phyloP scores from a whole-genome alignment of 2,329 filamentous ascomycete genomes.

The Beauveria varroae region DNA sequence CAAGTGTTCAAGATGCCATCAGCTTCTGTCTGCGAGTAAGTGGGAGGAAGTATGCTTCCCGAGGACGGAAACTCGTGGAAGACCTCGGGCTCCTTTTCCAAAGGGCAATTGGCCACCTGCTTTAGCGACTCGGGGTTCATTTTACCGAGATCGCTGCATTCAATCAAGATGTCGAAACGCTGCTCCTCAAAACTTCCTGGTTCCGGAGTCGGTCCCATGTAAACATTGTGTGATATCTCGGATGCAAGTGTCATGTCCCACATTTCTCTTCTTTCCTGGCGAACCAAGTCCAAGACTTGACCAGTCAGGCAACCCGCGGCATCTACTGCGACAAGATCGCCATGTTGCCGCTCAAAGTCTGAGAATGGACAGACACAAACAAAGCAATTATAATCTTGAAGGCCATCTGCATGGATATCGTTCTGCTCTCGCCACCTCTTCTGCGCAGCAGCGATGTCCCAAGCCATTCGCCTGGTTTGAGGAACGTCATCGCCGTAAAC shows the following conservation, averaged over 20 bases:
- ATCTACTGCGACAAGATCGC: constrained; percentile 68
- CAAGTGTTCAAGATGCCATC: constrained; percentile 81
- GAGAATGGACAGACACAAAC: constrained; percentile 57
- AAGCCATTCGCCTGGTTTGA: constrained; percentile 55
- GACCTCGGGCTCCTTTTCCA: constrained; percentile 29
- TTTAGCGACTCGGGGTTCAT: constrained; percentile 63
- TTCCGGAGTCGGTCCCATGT: constrained; percentile 81
- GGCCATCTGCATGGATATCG: constrained; percentile 43
- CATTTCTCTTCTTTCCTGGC: constrained; percentile 88
- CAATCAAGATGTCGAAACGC: constrained; percentile 78
- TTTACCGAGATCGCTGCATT: constrained; percentile 78
- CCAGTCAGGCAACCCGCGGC: constrained; percentile 65
- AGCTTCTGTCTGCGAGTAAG: constrained; percentile 74
- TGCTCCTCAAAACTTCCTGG: constrained; percentile 48
- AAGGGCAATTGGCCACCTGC: constrained; percentile 50
- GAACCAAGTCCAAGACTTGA: constrained; percentile 78
- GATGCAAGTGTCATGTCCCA: constrained; percentile 84
- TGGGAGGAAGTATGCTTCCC: constrained; percentile 81
- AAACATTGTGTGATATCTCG: constrained; percentile 84
- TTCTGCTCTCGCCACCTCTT: constrained; percentile 62
- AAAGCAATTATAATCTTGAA: constrained; percentile 79
- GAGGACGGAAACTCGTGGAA: constrained; percentile 79
- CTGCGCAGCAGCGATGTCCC: constrained; percentile 69
- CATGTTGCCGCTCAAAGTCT: constrained; percentile 62
- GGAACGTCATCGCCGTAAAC: constrained; percentile 73